These are phyloP conservation scores for Leptographium wingfieldii DNA, from an alignment of 2,329 filamentous ascomycete species.

Conservation along the genomic window DNA sequence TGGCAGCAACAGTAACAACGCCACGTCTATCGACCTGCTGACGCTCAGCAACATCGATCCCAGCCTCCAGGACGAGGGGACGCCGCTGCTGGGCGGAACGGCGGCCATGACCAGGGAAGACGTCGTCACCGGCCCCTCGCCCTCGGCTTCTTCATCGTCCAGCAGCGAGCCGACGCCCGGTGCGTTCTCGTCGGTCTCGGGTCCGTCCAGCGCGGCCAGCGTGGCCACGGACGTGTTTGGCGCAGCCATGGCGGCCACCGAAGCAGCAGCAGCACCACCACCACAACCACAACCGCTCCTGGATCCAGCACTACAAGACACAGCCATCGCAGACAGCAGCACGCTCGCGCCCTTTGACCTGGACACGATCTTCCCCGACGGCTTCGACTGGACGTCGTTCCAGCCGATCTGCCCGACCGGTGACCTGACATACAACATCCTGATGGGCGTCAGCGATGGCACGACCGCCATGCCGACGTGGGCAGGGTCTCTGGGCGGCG, in stretches of 20 bases:
- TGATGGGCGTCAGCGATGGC: constrained; percentile 27
- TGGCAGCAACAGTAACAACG: not conserved
- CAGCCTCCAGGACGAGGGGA: constrained; percentile 9
- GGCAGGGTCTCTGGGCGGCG: not conserved
- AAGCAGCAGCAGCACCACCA: not conserved
- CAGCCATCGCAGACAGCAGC: too few relatives aligned
- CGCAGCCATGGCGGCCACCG: not conserved
- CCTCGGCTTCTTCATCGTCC: not conserved
- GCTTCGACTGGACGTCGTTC: constrained; percentile 37
- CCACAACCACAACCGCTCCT: not conserved
- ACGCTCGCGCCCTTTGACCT: not conserved
- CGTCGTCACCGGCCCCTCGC: not conserved
- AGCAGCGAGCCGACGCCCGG: constrained; percentile 4
- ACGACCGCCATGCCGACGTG: constrained; percentile 8
- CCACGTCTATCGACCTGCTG: constrained; percentile 8
- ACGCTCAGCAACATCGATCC: constrained; percentile 13
- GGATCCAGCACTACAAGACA: not conserved
- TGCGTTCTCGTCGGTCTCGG: constrained; percentile 1
- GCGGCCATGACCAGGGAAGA: not conserved
- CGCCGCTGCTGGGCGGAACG: not conserved
- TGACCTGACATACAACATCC: constrained; percentile 44
- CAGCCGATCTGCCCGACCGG: constrained; percentile 44
- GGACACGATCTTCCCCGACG: constrained; percentile 25
- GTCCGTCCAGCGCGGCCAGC: constrained; percentile 4
- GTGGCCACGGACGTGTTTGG: constrained; percentile 6